Evolutionary conservation across 768 basidiomycete genomes (phyloP), one percentile per base, ranked within the genome.

Genomic region (Hirschioporus abietinus): DNA sequence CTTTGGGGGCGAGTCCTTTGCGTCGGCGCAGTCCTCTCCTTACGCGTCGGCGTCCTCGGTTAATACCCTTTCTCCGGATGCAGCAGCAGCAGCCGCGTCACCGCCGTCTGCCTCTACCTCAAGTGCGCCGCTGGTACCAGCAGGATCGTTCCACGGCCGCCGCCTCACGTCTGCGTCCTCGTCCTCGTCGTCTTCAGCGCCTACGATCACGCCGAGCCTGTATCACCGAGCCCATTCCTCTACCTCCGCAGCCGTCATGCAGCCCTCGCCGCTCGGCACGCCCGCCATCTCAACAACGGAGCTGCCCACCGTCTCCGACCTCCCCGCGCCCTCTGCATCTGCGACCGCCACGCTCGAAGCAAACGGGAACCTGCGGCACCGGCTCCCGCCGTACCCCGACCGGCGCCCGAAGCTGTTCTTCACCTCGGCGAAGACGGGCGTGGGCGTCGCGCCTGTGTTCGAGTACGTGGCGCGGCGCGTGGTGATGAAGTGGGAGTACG

Each of bases 351-450:
- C 68, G 12, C 71, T 68, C 62, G 69, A 60, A 68, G 60, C 10
- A 66, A 62, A 62, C 67, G 69, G 9, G 63, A 52, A 12, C 66
- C 64, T 1, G 59, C 68, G 68, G 5, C 61, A 23, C 36, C 23
- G 7, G 24, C 72, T 17, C 71, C 75, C 6, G 60, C 68, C 74
- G 35, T 71, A 73, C n/a, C 83, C 80, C 0, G 86, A 85, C 34
- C 79, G 75, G 0, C 84, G 88, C 2, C 88, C 90, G 0, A 84
- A 80, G 74, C 76, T 92, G 12, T 91, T 92, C 75, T 88, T 90
- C 72, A 85, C 90, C 7, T 90, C 88, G 0, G 91, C 92, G 1
- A 91, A 91, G 76, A 91, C 89, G 4, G 92, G 92, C 0, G 82
- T 84, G 36, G 87, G 89, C 8, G 90, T 93, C 0, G 63, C 72